A percentile compares a stretch with the other conserved stretches of the same genome.
phyloP scores from a whole-genome alignment of 2,329 filamentous ascomycete genomes.

The Cryoendolithus antarcticus region DNA sequence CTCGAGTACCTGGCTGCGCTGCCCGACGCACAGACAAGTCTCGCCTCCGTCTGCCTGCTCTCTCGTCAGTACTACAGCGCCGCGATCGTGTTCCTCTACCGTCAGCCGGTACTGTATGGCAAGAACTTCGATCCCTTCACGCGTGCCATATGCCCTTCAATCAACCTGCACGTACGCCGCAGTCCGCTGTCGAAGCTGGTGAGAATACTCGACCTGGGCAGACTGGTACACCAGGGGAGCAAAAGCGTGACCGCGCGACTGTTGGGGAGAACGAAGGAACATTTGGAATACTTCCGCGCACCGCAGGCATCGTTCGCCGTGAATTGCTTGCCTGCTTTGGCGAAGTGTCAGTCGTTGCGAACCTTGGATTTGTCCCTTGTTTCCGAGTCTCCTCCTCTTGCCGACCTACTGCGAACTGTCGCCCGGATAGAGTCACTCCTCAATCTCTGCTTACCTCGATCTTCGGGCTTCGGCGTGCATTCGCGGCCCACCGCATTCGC shows the following conservation, averaged over 20 bases:
- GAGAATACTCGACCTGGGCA: constrained; percentile 39
- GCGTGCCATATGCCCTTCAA: constrained; percentile 41
- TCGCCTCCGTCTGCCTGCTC: constrained; percentile 41
- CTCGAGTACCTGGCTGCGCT: constrained; percentile 30
- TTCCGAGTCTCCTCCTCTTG: constrained; percentile 37
- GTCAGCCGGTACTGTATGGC: constrained; percentile 38
- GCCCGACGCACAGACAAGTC: constrained; percentile 30
- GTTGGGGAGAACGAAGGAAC: constrained; percentile 40
- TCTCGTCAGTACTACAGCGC: constrained; percentile 46
- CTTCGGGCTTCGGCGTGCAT: constrained; percentile 20
- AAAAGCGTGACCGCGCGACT: constrained; percentile 46
- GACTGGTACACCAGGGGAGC: constrained; percentile 46
- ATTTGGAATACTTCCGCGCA: constrained; percentile 42
- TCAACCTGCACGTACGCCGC: constrained; percentile 36
- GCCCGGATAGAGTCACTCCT: constrained; percentile 32
- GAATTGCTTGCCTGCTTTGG: constrained; percentile 44
- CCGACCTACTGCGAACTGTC: constrained; percentile 38
- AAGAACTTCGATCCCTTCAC: constrained; percentile 43
- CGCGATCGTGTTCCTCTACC: constrained; percentile 40
- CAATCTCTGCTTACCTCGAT: constrained; percentile 28
- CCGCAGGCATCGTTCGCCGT: constrained; percentile 46
- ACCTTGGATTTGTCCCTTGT: constrained; percentile 42
- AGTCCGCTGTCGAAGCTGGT: constrained; percentile 40
- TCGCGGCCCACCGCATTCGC: constrained; percentile 8
- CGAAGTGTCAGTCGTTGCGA: constrained; percentile 40